Conservation (phyloP, 495 filamentous ascomycete species). For the Xylaria venustula region DNA sequence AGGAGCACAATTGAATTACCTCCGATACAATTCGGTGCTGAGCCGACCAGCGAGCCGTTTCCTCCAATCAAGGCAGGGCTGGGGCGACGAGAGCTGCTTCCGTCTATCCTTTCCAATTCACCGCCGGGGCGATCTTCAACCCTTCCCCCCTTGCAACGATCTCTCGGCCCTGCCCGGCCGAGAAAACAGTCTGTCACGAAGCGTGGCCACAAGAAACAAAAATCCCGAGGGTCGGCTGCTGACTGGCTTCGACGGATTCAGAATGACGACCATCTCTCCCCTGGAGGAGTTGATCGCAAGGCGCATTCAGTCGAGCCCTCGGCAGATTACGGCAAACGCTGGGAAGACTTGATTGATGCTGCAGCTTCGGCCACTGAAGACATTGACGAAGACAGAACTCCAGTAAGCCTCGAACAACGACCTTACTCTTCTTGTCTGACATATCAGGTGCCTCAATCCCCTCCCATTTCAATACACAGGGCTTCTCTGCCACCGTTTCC, state of each 20-base stretch:
- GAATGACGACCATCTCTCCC: constrained; percentile 54
- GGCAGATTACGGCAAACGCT: constrained; percentile 77
- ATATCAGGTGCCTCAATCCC: constrained; percentile 64
- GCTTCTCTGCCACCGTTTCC: constrained; percentile 73
- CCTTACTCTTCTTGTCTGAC: constrained; percentile 37
- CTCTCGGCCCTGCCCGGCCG: constrained; percentile 59
- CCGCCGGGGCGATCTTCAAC: constrained; percentile 86
- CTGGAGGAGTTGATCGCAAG: constrained; percentile 74
- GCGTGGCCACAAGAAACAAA: constrained; percentile 71
- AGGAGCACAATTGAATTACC: constrained; percentile 71
- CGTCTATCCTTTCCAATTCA: constrained; percentile 75
- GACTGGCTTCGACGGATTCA: constrained; percentile 53
- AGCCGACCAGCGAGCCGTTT: constrained; percentile 69
- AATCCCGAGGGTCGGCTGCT: constrained; percentile 58
- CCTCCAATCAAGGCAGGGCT: constrained; percentile 59
- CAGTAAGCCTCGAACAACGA: constrained; percentile 54
- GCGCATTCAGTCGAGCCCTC: constrained; percentile 81
- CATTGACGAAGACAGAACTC: constrained; percentile 80
- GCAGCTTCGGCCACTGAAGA: constrained; percentile 89
- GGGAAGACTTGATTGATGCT: constrained; percentile 93
- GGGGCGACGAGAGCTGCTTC: constrained; percentile 68
- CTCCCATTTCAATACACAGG: constrained; percentile 65
- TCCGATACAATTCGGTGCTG: constrained; percentile 60
- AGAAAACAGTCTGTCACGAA: constrained; percentile 84
- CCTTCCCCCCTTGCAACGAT: constrained; percentile 73